Conservation (phyloP, 202 grass and related monocot genomes). For the Schoenoplectus tabernaemontani region DNA sequence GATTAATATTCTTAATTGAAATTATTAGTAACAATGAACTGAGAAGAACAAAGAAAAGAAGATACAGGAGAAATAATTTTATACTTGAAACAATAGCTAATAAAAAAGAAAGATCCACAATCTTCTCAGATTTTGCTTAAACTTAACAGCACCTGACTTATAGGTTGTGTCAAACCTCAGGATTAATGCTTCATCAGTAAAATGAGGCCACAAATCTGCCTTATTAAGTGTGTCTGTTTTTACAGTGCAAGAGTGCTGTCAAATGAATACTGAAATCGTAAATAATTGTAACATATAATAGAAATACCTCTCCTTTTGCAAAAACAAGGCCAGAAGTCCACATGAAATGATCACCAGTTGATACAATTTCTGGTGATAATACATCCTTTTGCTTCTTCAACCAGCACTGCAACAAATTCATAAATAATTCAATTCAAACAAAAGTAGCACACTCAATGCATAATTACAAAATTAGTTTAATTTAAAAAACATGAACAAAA, state of each 20-base stretch:
- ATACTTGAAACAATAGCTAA: not conserved
- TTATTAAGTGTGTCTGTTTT: not conserved
- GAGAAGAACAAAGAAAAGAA: not conserved
- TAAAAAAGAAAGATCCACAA: not conserved
- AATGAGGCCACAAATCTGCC: not conserved
- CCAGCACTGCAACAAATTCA: conserved; percentile 55
- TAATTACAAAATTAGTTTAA: not conserved
- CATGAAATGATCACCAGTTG: conserved; percentile 47
- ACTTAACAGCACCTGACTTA: not conserved
- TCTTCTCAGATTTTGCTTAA: not conserved
- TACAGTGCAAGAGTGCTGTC: not conserved
- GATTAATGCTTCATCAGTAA: not conserved
- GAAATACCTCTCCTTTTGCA: conserved; percentile 51
- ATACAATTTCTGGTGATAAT: conserved; percentile 43
- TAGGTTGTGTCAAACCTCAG: not conserved
- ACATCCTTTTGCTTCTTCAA: conserved; percentile 80
- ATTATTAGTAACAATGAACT: not conserved
- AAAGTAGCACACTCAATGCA: not conserved
- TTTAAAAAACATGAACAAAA: not conserved
- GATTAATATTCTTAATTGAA: not conserved
- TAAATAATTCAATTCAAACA: conserved; percentile 1
- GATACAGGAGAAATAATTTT: not conserved
- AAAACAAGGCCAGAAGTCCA: conserved; percentile 87
- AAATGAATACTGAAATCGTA: not conserved
- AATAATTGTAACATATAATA: conserved; percentile 1